Evolutionary conservation across 371 early-diverging fungal species (phyloP).

Genomic region (Nematocida sp.): DNA sequence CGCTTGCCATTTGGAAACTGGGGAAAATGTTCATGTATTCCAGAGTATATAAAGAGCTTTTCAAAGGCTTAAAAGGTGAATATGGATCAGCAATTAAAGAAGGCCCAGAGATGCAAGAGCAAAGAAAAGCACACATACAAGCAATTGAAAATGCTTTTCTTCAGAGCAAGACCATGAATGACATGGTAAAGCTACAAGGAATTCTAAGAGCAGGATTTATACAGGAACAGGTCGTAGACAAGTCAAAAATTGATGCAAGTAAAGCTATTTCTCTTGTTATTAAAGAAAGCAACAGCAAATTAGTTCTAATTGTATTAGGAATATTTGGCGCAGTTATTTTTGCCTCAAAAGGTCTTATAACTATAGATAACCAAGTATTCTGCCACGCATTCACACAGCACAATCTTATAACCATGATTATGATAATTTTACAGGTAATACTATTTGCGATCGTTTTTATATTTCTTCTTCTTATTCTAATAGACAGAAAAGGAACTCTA

Average conservation of each 20-base stretch:
- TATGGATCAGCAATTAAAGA: neutral
- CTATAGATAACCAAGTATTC: neutral
- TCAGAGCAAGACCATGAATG: neutral
- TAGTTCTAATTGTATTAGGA: neutral
- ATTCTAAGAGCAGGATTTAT: neutral
- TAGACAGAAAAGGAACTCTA: slow-evolving; percentile 6
- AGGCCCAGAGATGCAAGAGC: neutral
- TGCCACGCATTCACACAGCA: no score
- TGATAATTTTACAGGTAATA: neutral
- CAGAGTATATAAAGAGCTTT: neutral
- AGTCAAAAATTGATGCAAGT: neutral
- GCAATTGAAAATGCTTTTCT: neutral
- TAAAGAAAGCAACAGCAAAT: neutral
- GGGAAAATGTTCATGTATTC: neutral
- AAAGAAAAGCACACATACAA: neutral
- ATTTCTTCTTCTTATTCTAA: slow-evolving; percentile 12
- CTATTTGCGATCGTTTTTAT: neutral
- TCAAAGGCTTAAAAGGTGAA: neutral
- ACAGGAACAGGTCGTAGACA: neutral
- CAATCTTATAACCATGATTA: neutral
- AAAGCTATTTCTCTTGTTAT: neutral
- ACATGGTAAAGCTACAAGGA: neutral
- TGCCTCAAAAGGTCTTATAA: neutral
- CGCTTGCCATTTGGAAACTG: neutral
- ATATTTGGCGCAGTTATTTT: neutral